phyloP scores from a whole-genome alignment of 345 rosid genomes.

The Bruguiera gymnorhiza region DNA sequence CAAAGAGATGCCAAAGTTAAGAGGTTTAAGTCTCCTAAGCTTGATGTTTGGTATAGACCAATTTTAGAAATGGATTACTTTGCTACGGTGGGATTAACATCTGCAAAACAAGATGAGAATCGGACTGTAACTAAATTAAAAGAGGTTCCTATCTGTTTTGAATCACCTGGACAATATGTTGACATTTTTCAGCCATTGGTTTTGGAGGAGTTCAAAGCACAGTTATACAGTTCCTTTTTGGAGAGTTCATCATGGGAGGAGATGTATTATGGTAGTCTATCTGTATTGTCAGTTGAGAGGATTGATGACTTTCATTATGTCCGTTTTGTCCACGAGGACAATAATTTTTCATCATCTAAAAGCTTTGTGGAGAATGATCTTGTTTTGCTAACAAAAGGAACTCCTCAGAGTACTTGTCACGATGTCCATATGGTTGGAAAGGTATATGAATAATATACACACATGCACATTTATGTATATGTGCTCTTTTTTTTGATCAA shows the following conservation, averaged over 20 bases:
- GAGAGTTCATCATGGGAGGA: slow-evolving; percentile 88
- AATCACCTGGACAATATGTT: slow-evolving; percentile 79
- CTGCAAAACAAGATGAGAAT: slow-evolving; percentile 44
- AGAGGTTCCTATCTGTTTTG: slow-evolving; percentile 83
- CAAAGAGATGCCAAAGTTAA: slow-evolving; percentile 54
- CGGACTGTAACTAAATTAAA: slow-evolving; percentile 44
- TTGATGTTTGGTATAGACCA: slow-evolving; percentile 93
- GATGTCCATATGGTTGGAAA: slow-evolving; percentile 84
- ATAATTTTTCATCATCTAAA: slow-evolving; percentile 50
- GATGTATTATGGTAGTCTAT: slow-evolving; percentile 62
- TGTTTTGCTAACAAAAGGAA: slow-evolving; percentile 80
- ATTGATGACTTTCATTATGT: slow-evolving; percentile 92
- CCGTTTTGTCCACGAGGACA: slow-evolving; percentile 84
- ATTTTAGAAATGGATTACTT: slow-evolving; percentile 83
- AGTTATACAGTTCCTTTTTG: slow-evolving; percentile 68
- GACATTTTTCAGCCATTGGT: slow-evolving; percentile 83
- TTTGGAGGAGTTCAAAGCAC: slow-evolving; percentile 97
- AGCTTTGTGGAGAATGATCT: slow-evolving; percentile 86
- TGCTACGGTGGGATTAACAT: slow-evolving; percentile 58
- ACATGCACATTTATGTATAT: no score
- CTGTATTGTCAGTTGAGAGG: slow-evolving; percentile 89
- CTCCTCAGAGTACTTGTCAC: slow-evolving; percentile 43
- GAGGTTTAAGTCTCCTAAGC: slow-evolving; percentile 83
- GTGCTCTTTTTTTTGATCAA: background rate
- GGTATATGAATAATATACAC: slow-evolving; percentile 36